These are phyloP conservation scores for Forsythia suspensa DNA, from an alignment of 257 asterid species.

Conservation along the genomic window DNA sequence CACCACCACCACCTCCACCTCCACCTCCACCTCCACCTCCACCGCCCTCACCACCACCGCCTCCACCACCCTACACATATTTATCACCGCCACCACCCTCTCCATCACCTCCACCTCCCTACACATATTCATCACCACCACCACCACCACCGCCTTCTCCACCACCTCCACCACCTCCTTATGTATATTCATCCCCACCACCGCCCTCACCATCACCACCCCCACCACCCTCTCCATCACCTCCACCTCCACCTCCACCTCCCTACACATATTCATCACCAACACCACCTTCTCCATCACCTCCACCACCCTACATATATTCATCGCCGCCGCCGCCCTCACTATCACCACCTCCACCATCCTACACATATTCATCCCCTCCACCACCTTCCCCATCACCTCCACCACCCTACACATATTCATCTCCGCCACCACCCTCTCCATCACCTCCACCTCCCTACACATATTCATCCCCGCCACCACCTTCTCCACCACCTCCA, in stretches of 20 bases:
- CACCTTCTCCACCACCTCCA: slow-evolving; percentile 29
- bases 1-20: slow-evolving; percentile 25
- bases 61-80: slow-evolving; percentile 20
- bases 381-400: slow-evolving; percentile 34
- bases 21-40: slow-evolving; percentile 23
- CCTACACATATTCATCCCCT: slow-evolving; percentile 17
- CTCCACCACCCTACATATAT: slow-evolving; percentile 32
- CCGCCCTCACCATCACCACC: slow-evolving; percentile 26
- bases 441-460: slow-evolving; percentile 31
- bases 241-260: slow-evolving; percentile 27
- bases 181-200: slow-evolving; percentile 35
- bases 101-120: slow-evolving; percentile 28
- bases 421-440: slow-evolving; percentile 19
- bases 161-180: slow-evolving; percentile 26
- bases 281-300: slow-evolving; percentile 33
- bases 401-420: slow-evolving; percentile 21
- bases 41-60: slow-evolving; percentile 14
- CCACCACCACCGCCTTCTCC: slow-evolving; percentile 42
- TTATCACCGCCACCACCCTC: slow-evolving; percentile 29
- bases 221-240: slow-evolving; percentile 37
- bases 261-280: slow-evolving; percentile 37
- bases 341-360: slow-evolving; percentile 35
- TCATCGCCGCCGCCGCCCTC: slow-evolving; percentile 46
- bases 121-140: slow-evolving; percentile 21
- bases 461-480: slow-evolving; percentile 13